Percentiles rank a stretch among this genome's conserved stretches.
Evolutionary conservation across 2,329 filamentous ascomycete genomes (phyloP).

Genomic region (Talaromyces piceae): DNA sequence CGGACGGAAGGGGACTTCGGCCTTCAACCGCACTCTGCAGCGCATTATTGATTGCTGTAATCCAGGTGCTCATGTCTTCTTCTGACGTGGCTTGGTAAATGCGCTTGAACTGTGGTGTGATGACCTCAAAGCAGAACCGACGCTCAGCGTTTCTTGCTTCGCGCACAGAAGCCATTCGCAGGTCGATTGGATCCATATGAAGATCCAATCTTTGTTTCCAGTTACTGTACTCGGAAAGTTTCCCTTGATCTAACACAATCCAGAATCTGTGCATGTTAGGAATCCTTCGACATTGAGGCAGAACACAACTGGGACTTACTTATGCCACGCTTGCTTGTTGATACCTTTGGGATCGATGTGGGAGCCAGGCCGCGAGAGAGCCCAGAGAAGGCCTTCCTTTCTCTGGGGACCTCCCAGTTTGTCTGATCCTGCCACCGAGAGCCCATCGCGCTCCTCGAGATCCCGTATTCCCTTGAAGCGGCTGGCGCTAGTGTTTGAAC

Average conservation of each 20-base stretch:
- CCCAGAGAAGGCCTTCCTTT: slow-evolving; percentile 94
- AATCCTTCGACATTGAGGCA: not conserved
- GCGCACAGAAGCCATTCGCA: slow-evolving; percentile 92
- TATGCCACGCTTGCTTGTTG: slow-evolving; percentile 98
- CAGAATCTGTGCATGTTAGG: slow-evolving; percentile 62
- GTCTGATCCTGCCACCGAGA: slow-evolving; percentile 45
- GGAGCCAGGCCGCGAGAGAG: slow-evolving; percentile 81
- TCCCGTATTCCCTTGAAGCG: slow-evolving; percentile 89
- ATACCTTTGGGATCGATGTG: slow-evolving; percentile 92
- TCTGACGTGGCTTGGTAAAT: slow-evolving; percentile 97
- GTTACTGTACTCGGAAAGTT: slow-evolving; percentile 95
- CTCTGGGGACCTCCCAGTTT: slow-evolving; percentile 58
- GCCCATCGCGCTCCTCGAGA: slow-evolving; percentile 73
- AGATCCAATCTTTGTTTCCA: slow-evolving; percentile 97
- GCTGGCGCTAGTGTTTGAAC: slow-evolving; percentile 31
- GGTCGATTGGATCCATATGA: slow-evolving; percentile 95
- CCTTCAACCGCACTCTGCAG: slow-evolving; percentile 92
- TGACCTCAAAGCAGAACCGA: slow-evolving; percentile 96
- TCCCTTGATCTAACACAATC: slow-evolving; percentile 96
- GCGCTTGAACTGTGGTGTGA: slow-evolving; percentile 90
- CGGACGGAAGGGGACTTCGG: slow-evolving; percentile 47
- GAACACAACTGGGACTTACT: slow-evolving; percentile 55
- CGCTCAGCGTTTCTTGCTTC: slow-evolving; percentile 92
- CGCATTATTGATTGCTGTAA: slow-evolving; percentile 91
- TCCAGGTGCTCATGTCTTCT: slow-evolving; percentile 97